Conservation (phyloP, 2,329 filamentous ascomycete genomes). For the Acephala macrosclerotiorum region DNA sequence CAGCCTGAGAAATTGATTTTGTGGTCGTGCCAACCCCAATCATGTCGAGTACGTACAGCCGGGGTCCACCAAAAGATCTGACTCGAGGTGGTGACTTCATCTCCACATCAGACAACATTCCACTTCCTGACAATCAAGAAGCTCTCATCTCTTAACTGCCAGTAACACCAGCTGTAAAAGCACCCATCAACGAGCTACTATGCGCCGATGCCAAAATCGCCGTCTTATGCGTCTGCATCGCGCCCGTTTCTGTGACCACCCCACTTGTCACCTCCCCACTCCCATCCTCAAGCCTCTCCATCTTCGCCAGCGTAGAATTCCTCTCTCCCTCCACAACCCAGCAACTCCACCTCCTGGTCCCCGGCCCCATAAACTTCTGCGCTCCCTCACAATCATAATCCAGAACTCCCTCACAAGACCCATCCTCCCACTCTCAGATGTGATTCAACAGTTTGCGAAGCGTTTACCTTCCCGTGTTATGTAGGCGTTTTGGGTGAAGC, state of each 20-base stretch:
- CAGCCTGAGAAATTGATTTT: not conserved
- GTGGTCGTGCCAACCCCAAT: too few species aligned
- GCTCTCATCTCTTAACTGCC: not conserved
- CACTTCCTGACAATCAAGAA: not conserved
- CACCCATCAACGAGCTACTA: conserved; percentile 8
- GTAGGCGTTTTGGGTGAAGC: conserved; percentile 36
- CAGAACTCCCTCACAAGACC: conserved; percentile 31
- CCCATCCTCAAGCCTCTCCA: not conserved
- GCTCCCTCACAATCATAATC: conserved; percentile 31
- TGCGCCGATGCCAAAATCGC: not conserved
- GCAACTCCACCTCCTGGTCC: conserved; percentile 37
- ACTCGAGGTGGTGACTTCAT: not conserved
- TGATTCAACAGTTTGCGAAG: conserved; percentile 39
- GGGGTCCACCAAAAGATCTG: too few species aligned
- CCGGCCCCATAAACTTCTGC: conserved; percentile 35
- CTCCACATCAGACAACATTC: not conserved
- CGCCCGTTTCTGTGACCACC: not conserved
- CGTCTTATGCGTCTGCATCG: not conserved
- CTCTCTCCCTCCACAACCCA: conserved; percentile 24
- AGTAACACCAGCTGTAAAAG: conserved; percentile 7
- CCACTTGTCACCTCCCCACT: not conserved
- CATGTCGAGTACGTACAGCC: too few species aligned
- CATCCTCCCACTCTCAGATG: conserved; percentile 37
- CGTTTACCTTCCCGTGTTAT: conserved; percentile 34
- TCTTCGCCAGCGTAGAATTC: not conserved